Base-by-base conservation (phyloP, 2,329 filamentous ascomycete genomes). In the Sclerotinia trifoliorum region DNA sequence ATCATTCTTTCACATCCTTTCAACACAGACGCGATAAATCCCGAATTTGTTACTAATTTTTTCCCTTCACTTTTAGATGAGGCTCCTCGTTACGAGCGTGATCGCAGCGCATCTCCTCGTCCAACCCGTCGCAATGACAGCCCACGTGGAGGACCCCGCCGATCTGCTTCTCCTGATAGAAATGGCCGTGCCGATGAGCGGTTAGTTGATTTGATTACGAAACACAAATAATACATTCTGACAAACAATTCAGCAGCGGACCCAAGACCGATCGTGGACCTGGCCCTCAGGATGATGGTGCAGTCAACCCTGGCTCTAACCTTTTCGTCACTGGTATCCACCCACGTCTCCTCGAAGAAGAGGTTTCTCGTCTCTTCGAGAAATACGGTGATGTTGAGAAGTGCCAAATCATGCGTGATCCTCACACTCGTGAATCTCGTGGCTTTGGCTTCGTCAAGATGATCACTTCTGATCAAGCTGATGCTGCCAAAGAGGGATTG, bases 401-500 rank as follows among this genome's bases (percentile, higher is more conserved):
- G 83, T 98, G 94, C 84, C 96, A 97, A 80, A 99, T 99, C 83
- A 99, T 99, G 95, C 89, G 94, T 78, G 95, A 99, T 78, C 95
- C 95, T 71, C 95, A 99, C 81, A 96, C 92, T 77, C 96, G 97
- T 83, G 95, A 99, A 82, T 98, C 94, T 75, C 95, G 95, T 81
- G 95, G 95, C 74, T 99, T 99, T 74, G 95, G 95, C 68, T 99
- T 99, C 83, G 95, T 99, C 79, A 98, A 99, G 85, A 98, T 99
- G 94, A 89, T 93, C 70, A 96, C 93, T 69, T 88, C 92, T 61
- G 94, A 98, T 67, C 92, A 97, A 81, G 95, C 95, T 72, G 95
- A 99, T 80, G 94, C 95, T 74, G 95, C 95, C 74, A 97, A 95
- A 84, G 95, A 98, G 77, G 94, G 92, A 66, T 86, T 99, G 44